A percentile compares a stretch with the other conserved stretches of the same genome.
phyloP scores from a whole-genome alignment of 257 asterid species.

The Petunia axillaris region DNA sequence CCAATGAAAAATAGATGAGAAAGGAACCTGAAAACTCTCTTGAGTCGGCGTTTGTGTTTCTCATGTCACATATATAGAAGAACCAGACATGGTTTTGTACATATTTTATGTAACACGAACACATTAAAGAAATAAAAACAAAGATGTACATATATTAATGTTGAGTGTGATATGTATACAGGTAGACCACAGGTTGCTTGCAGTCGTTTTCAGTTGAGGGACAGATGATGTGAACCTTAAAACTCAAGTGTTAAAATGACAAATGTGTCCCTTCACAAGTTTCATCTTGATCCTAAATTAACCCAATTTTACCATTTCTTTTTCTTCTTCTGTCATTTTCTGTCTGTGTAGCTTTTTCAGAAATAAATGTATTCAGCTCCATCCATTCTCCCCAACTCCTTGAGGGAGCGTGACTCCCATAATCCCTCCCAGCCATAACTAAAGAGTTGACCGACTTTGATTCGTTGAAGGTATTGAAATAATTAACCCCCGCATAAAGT shows the following conservation, averaged over 20 bases:
- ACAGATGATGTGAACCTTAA: conserved; percentile 42
- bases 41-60: not conserved
- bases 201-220: conserved; percentile 48
- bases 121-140: not conserved
- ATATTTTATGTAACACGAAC: not conserved
- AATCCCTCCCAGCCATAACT: not conserved
- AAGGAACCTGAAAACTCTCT: not conserved
- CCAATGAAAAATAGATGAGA: no score
- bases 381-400: not conserved
- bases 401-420: not conserved
- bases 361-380: not conserved
- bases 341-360: not conserved
- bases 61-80: conserved; percentile 8
- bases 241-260: conserved; percentile 37
- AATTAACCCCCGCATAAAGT: no score
- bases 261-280: conserved; percentile 34
- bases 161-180: conserved; percentile 18
- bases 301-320: not conserved
- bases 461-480: no score
- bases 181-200: conserved; percentile 55
- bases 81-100: not conserved
- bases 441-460: not conserved
- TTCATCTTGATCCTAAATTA: not conserved
- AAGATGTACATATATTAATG: not conserved
- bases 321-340: not conserved